Conservation (phyloP, 345 rosid genomes). For the Sisymbrium irio region DNA sequence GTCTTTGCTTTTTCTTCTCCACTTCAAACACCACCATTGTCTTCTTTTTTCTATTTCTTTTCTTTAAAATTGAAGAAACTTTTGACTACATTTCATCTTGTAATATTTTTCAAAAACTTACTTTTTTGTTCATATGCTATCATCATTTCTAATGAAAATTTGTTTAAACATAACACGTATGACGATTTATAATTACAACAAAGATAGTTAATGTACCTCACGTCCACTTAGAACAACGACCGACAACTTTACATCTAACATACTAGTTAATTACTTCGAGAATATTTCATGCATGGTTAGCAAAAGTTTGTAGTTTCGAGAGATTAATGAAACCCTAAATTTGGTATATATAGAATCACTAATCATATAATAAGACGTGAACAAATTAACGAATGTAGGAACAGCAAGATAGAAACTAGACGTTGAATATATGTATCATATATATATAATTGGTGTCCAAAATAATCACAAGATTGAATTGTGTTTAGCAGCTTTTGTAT, state of each 20-base stretch:
- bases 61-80: not conserved
- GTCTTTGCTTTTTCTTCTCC: not conserved
- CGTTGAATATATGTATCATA: no score
- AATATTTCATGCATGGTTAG: not conserved
- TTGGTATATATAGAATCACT: not conserved
- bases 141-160: not conserved
- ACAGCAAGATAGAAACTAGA: not conserved
- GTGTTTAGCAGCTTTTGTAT: not conserved
- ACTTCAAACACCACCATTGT: not conserved
- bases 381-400: not conserved
- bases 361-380: not conserved
- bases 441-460: not conserved
- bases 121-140: not conserved
- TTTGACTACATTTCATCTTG: constrained; percentile 5
- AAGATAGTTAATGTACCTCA: not conserved
- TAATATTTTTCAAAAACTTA: not conserved
- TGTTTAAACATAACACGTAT: not conserved
- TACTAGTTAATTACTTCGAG: not conserved
- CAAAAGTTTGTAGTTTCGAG: not conserved
- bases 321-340: not conserved
- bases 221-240: not conserved
- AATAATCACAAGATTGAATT: not conserved
- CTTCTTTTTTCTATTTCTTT: not conserved
- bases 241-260: not conserved
- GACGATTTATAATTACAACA: not conserved